Evolutionary conservation across 805 yeast species (phyloP).

Genomic region (Sugiyamaella floridensis): DNA sequence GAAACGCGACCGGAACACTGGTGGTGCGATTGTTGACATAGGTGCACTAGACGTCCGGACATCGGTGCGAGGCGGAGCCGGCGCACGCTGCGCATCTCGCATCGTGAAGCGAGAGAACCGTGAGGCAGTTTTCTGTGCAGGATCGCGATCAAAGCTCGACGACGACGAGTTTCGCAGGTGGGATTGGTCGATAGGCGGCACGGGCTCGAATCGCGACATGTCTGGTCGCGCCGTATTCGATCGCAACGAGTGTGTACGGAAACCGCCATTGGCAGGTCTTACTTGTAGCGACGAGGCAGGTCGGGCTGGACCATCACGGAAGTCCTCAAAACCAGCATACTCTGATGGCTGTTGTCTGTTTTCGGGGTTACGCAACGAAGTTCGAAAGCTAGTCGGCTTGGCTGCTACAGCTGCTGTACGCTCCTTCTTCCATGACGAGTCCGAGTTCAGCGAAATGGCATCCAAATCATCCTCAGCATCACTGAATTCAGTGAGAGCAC

Average conservation of each 20-base stretch:
- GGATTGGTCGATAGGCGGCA: background rate
- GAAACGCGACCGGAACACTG: slow-evolving; percentile 26
- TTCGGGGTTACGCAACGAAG: slow-evolving; percentile 9
- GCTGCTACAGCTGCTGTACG: slow-evolving; percentile 5
- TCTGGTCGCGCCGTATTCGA: slow-evolving; percentile 5
- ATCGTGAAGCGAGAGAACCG: slow-evolving; percentile 4
- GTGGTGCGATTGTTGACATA: slow-evolving; percentile 1
- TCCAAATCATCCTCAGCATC: slow-evolving; percentile 15
- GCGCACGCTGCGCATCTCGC: slow-evolving; percentile 1
- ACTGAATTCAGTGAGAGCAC: slow-evolving; percentile 2
- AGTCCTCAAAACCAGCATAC: background rate
- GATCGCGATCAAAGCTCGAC: slow-evolving; percentile 10
- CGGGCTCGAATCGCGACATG: slow-evolving; percentile 2
- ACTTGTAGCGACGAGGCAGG: slow-evolving; percentile 5
- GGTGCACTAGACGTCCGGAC: background rate
- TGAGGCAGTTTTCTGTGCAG: background rate
- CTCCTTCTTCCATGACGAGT: slow-evolving; percentile 21
- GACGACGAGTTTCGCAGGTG: slow-evolving; percentile 5
- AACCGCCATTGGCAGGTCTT: slow-evolving; percentile 2
- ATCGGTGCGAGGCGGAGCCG: background rate
- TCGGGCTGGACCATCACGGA: background rate
- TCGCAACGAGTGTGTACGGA: slow-evolving; percentile 11
- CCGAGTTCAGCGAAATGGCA: slow-evolving; percentile 18
- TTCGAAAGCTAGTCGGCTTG: background rate
- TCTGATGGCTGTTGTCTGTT: background rate